These are phyloP conservation scores for Pyracantha coccinea DNA, from an alignment of 331 rosid species.

Conservation along the genomic window DNA sequence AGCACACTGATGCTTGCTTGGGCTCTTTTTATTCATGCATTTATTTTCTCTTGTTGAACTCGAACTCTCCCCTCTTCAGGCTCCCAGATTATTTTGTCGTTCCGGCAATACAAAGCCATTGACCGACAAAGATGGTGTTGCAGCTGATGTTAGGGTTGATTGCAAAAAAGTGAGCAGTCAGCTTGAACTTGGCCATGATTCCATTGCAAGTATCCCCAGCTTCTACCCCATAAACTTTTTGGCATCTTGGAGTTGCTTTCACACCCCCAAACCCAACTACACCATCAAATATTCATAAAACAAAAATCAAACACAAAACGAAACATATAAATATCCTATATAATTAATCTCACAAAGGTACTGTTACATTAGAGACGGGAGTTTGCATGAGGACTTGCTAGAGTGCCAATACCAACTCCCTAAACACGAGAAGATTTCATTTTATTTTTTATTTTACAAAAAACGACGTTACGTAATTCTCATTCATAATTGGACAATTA, in stretches of 20 bases:
- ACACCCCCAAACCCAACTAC: background rate
- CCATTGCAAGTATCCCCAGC: conserved; percentile 9
- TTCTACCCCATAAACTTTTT: background rate
- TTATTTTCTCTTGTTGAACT: background rate
- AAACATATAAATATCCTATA: background rate
- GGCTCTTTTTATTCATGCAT: background rate
- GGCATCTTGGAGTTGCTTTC: background rate
- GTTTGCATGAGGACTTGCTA: too few relatives aligned
- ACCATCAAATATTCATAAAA: background rate
- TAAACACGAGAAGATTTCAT: too few relatives aligned
- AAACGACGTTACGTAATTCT: too few relatives aligned
- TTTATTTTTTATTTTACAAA: too few relatives aligned
- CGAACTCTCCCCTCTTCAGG: background rate
- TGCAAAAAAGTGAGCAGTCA: background rate
- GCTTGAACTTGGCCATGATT: background rate
- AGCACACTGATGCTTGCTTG: background rate
- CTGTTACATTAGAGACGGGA: too few relatives aligned
- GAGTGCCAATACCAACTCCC: too few relatives aligned
- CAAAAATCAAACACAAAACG: background rate
- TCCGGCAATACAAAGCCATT: conserved; percentile 10
- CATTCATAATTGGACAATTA: background rate
- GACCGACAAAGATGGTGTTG: conserved; percentile 6
- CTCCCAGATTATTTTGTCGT: background rate
- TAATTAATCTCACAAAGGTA: background rate
- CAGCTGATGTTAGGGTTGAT: conserved; percentile 13